phyloP scores from a whole-genome alignment of 371 early-diverging fungal species.

The Apophysomyces elegans region DNA sequence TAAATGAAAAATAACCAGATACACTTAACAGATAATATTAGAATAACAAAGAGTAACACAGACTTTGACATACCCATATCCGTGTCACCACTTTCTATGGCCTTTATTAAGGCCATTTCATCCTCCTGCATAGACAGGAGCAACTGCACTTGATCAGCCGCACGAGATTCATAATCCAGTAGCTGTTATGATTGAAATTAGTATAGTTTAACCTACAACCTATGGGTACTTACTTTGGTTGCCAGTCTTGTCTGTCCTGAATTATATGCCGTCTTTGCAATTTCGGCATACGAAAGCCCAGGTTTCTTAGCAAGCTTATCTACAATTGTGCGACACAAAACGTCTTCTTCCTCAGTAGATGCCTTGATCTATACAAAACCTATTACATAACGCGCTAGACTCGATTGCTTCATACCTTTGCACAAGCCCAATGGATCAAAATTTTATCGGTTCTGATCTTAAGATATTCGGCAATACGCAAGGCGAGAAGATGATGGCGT shows the following conservation, averaged over 20 bases:
- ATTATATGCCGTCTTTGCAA: slow-evolving; percentile 90
- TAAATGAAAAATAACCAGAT: slow-evolving; percentile 86
- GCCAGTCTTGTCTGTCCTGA: slow-evolving; percentile 89
- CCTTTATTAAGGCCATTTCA: slow-evolving; percentile 84
- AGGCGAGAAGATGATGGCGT: slow-evolving; percentile 84
- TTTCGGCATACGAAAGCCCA: slow-evolving; percentile 86
- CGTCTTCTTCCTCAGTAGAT: slow-evolving; percentile 86
- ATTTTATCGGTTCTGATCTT: slow-evolving; percentile 81
- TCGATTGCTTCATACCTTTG: slow-evolving; percentile 62
- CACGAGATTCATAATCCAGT: slow-evolving; percentile 92
- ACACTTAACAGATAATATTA: slow-evolving; percentile 57
- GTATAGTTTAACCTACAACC: not conserved
- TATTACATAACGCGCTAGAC: not conserved
- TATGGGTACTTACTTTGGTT: slow-evolving; percentile 62
- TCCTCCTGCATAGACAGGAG: slow-evolving; percentile 93
- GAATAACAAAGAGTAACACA: not conserved
- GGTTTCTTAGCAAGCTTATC: slow-evolving; percentile 76
- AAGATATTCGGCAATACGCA: slow-evolving; percentile 84
- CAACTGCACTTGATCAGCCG: slow-evolving; percentile 93
- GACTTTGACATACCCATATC: slow-evolving; percentile 72
- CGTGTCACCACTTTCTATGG: slow-evolving; percentile 93
- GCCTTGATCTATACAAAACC: slow-evolving; percentile 65
- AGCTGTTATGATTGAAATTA: slow-evolving; percentile 38
- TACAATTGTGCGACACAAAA: slow-evolving; percentile 77
- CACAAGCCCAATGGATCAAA: slow-evolving; percentile 95